Percentiles rank a stretch among this genome's conserved stretches.
These are phyloP conservation scores for Lentinus brumalis DNA, from an alignment of 768 basidiomycete genomes.

Conservation along the genomic window DNA sequence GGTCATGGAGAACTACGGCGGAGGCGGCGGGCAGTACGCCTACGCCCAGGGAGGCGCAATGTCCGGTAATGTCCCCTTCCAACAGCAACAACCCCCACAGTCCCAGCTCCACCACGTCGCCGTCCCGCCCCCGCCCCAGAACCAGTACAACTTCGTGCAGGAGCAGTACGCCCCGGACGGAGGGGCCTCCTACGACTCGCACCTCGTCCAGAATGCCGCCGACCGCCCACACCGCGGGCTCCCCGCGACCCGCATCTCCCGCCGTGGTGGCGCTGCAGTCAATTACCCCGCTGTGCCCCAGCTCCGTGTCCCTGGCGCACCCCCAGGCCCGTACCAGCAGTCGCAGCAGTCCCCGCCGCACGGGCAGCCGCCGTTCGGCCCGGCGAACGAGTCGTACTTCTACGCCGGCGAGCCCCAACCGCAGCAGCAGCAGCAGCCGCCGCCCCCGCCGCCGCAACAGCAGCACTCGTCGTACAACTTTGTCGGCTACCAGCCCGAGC, in stretches of 20 bases:
- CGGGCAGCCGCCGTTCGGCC: constrained; percentile 3
- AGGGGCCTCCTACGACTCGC: constrained; percentile 7
- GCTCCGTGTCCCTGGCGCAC: constrained; percentile 5
- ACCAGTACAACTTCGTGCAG: constrained; percentile 23
- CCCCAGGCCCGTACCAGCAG: constrained; percentile 2
- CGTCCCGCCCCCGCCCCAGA: constrained; percentile 11
- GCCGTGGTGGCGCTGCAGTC: constrained; percentile 7
- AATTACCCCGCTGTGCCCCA: constrained; percentile 8
- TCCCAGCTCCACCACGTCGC: constrained; percentile 18
- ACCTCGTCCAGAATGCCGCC: constrained; percentile 4
- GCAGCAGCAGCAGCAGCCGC: background rate
- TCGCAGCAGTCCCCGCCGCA: constrained; percentile 12
- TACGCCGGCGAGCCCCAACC: constrained; percentile 13
- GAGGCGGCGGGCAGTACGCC: constrained; percentile 8
- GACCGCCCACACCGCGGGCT: constrained; percentile 20
- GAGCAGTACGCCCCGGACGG: constrained; percentile 6
- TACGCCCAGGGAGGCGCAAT: constrained; percentile 4
- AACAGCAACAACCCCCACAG: background rate
- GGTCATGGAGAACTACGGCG: constrained; percentile 18
- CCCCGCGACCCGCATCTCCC: constrained; percentile 8
- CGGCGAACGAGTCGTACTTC: constrained; percentile 18
- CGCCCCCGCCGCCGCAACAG: background rate
- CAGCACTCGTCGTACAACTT: background rate
- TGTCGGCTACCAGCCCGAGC: constrained; percentile 9
- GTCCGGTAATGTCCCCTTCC: constrained; percentile 16